A percentile compares a stretch with the other conserved stretches of the same genome.
Conservation (phyloP, 1,284 basidiomycete genomes). For the Quambalaria eucalypti region DNA sequence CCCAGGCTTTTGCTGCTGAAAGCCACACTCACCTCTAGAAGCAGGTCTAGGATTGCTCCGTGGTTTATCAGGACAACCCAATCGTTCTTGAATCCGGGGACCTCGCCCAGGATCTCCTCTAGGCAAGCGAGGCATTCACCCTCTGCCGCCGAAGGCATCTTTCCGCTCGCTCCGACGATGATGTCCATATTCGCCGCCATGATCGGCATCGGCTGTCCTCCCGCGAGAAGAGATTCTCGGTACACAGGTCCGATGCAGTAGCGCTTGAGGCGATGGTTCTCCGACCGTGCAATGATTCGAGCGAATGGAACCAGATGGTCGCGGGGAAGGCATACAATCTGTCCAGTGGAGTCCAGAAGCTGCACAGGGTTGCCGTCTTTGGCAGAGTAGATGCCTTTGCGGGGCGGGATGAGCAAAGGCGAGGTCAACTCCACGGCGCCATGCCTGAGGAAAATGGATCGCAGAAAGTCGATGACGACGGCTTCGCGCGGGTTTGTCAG, state of each 20-base stretch:
- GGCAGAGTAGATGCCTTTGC: slow-evolving; percentile 61
- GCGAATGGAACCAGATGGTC: slow-evolving; percentile 66
- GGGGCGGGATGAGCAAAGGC: slow-evolving; percentile 67
- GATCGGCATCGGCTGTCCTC: slow-evolving; percentile 46
- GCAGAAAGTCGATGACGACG: slow-evolving; percentile 67
- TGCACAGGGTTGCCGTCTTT: slow-evolving; percentile 63
- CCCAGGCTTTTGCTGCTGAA: too few relatives aligned
- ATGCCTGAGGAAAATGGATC: slow-evolving; percentile 71
- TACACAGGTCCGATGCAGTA: slow-evolving; percentile 60
- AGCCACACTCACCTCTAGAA: slow-evolving; percentile 15
- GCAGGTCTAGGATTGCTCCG: slow-evolving; percentile 24
- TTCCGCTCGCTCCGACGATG: slow-evolving; percentile 33
- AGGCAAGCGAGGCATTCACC: slow-evolving; percentile 40
- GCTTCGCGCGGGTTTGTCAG: slow-evolving; percentile 48
- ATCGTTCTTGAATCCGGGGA: slow-evolving; percentile 37
- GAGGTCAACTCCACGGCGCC: slow-evolving; percentile 80
- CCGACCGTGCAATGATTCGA: slow-evolving; percentile 66
- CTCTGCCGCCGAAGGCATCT: slow-evolving; percentile 38
- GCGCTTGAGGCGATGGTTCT: slow-evolving; percentile 72
- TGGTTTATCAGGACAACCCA: slow-evolving; percentile 45
- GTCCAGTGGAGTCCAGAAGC: slow-evolving; percentile 60
- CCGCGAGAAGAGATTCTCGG: slow-evolving; percentile 44
- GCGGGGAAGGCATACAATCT: slow-evolving; percentile 44
- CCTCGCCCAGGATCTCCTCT: slow-evolving; percentile 39
- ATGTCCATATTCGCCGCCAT: slow-evolving; percentile 46